Evolutionary conservation across 1,284 basidiomycete species (phyloP), one percentile per base, ranked within the genome.

Genomic region (Leccinum solheimii): DNA sequence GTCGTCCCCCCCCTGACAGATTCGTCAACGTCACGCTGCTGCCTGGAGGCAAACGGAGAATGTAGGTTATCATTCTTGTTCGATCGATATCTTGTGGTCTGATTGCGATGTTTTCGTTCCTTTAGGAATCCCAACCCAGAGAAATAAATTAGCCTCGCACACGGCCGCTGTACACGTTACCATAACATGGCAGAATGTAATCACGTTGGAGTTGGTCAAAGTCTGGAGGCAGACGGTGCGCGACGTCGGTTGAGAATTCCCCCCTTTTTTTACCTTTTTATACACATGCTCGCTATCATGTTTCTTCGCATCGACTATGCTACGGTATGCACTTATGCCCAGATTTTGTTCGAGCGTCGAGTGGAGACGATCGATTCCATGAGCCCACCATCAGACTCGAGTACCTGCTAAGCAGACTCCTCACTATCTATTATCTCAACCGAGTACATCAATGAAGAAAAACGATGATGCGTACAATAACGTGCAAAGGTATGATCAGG

Each of bases 11-110:
- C 16, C 23, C 23, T 49, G 23, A 7, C 40, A 94, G 93, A 79
- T 95, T 95, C 86, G 95, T 98, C 73, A 98, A 97, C 80, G 95
- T 96, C 67, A 94, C 92, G 64, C 86, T 90, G 66, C 85, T 91
- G 64, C 92, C 92, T 66, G 91, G 92, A 70, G 95, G 95, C 80
- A 98, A 98, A 86, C 88, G 95, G 80, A 88, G 88, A 81, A 97
- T 97, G 95, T 95, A 79, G 86, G 94, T 16, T 92, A 16, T 54
- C 64, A 34, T 10, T 26, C 13, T 45, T 56, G 55, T 43, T 36
- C 57, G 27, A 40, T 62, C 61, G 60, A 55, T 58, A 56, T 49
- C 48, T 11, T 30, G 9, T 45, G 34, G 14, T 92, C 91, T 94
- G 90, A 94, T 77, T 68, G n/a, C 26, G 34, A 55, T 5, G 1